These are phyloP conservation scores for Paraglomus brasilianum DNA, from an alignment of 192 early-diverging fungal genomes.

Conservation along the genomic window DNA sequence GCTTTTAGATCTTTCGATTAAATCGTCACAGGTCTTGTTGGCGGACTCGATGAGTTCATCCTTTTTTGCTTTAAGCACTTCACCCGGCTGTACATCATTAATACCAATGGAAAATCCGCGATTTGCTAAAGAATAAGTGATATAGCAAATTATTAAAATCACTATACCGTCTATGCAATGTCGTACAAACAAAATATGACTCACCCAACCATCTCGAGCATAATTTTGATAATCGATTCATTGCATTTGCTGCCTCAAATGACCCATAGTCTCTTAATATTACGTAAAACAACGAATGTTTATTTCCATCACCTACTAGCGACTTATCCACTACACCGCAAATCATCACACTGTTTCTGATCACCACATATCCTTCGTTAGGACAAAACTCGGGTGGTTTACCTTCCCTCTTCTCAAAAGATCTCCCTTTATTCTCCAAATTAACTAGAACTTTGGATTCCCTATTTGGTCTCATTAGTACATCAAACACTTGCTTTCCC, in stretches of 20 bases:
- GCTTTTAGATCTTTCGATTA: constrained; percentile 65
- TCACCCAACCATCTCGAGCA: constrained; percentile 88
- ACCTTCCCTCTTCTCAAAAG: constrained; percentile 61
- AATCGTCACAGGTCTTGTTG: constrained; percentile 81
- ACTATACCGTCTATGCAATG: not conserved
- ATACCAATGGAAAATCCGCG: constrained; percentile 98
- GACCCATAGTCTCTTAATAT: constrained; percentile 91
- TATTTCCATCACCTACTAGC: constrained; percentile 95
- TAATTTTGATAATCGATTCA: constrained; percentile 94
- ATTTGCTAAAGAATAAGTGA: constrained; percentile 52
- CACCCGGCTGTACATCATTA: constrained; percentile 91
- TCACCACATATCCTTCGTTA: constrained; percentile 86
- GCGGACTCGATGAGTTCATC: constrained; percentile 75
- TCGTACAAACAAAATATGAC: not conserved
- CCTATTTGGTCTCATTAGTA: constrained; percentile 85
- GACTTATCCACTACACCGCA: constrained; percentile 93
- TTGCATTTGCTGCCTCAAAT: constrained; percentile 79
- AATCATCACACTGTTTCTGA: constrained; percentile 93
- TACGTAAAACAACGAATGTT: constrained; percentile 91
- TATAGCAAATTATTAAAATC: not conserved
- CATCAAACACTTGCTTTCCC: constrained; percentile 92
- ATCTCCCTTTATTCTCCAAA: constrained; percentile 85
- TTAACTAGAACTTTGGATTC: constrained; percentile 71
- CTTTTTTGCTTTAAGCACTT: constrained; percentile 74
- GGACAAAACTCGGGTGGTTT: constrained; percentile 75